These are phyloP conservation scores for Condylostoma magnum DNA, from an alignment of 169 alveolate genomes.

Conservation along the genomic window DNA sequence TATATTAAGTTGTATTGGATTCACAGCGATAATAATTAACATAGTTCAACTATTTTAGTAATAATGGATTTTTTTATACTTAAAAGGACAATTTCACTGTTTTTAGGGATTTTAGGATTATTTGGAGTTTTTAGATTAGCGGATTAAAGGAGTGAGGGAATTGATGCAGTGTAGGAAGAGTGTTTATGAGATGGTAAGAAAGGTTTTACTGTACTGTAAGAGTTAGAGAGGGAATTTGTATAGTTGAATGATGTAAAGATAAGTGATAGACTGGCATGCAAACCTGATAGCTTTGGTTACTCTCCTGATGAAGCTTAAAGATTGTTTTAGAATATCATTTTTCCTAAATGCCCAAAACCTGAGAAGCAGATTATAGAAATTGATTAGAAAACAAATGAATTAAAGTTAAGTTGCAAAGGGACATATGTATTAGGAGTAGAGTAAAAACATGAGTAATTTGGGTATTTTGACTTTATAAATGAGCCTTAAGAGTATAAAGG, in stretches of 20 bases:
- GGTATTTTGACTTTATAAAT: neutral
- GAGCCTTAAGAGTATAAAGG: neutral
- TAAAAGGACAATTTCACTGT: no score
- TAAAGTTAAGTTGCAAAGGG: conserved; percentile 4
- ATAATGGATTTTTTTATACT: no score
- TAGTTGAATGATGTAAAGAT: no score
- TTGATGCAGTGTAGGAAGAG: no score
- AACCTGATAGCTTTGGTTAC: conserved; percentile 24
- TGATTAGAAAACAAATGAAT: neutral
- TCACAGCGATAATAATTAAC: neutral
- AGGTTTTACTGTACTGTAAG: no score
- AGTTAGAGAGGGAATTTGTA: no score
- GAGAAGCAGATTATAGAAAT: neutral
- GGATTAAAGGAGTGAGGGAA: no score
- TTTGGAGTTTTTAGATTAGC: no score
- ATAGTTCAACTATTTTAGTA: neutral
- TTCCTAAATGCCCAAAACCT: neutral
- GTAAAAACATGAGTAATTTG: neutral
- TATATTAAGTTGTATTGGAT: neutral
- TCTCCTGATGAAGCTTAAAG: neutral
- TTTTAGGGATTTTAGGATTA: no score
- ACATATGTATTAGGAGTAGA: neutral
- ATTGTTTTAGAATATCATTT: neutral
- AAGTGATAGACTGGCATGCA: no score
- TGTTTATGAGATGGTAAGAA: no score